Base-by-base conservation (phyloP, 345 rosid species). In the Moricandia arvensis region DNA sequence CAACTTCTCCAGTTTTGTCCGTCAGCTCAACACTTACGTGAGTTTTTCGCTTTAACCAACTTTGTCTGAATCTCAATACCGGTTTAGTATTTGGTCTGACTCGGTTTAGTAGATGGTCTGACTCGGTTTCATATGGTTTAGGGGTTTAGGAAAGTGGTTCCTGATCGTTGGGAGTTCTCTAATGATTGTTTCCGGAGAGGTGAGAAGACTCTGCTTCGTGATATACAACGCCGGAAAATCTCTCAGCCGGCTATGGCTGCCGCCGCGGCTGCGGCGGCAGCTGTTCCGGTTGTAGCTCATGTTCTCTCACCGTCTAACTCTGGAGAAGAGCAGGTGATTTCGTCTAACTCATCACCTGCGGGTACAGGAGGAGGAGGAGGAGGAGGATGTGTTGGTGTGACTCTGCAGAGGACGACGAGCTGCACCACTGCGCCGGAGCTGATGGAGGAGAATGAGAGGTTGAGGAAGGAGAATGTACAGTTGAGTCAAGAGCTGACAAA, bases 141-240 rank as follows among this genome's bases (percentile, higher is more conserved):
- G 97, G 98, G 97, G 66, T 93, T 93, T 75, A 85, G 96, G 9
- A 93, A 93, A 76, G 97, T 91, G 9, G 94, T 88, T 45, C 94
- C 98, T 9, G 98, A 93, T 75, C 91, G 95, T 57, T 94, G 98
- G 98, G 98, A 94, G 74, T 94, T 94, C 43, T 88, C 93, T 6
- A 88, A 94, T 27, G 97, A 90, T 7, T 86, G 85, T 73, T 94
- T 94, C 43, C 78, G 81, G 59, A 82, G 86, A 80, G 98, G 97
- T 18, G 97, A 90, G 72, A 93, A 88, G 79, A 75, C 75, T 15
- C 82, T 91, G 16, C 91, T 93, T 29, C 86, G 94, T 1, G 94
- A 91, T 66, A 93, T 93, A 24, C 98, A 91, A 72, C 91, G 98
- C 0, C 83, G 98, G 74, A 93, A 93, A 74, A 83, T 91, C 63